These are phyloP conservation scores for Lactarius deliciosus DNA, from an alignment of 768 basidiomycete genomes.

Conservation along the genomic window DNA sequence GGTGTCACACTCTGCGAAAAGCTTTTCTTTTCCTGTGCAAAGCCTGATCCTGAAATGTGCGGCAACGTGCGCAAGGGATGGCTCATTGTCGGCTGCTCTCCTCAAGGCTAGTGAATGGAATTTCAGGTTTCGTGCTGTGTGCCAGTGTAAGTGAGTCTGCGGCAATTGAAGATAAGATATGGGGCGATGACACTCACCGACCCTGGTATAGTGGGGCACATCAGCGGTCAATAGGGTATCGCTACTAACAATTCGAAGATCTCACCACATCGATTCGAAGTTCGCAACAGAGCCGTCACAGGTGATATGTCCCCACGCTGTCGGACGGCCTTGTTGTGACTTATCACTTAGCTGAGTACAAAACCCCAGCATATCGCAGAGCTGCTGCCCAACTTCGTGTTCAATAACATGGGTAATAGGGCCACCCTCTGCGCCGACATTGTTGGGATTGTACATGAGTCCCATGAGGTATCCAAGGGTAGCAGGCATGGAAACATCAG, in stretches of 20 bases:
- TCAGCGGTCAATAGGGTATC: not conserved
- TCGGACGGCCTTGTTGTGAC: slow-evolving; percentile 11
- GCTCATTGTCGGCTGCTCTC: slow-evolving; percentile 28
- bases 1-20: slow-evolving; percentile 35
- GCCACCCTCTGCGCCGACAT: slow-evolving; percentile 43
- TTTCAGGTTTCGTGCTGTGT: slow-evolving; percentile 48
- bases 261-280: slow-evolving; percentile 48
- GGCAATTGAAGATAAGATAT: not conserved
- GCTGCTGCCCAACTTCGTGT: slow-evolving; percentile 40
- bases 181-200: slow-evolving; percentile 13
- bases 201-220: slow-evolving; percentile 14
- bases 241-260: not conserved
- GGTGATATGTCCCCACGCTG: slow-evolving; percentile 46
- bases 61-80: slow-evolving; percentile 37
- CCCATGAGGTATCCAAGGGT: slow-evolving; percentile 33
- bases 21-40: slow-evolving; percentile 32
- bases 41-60: slow-evolving; percentile 36
- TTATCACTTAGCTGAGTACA: slow-evolving; percentile 20
- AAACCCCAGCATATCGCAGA: slow-evolving; percentile 45
- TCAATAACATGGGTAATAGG: slow-evolving; percentile 44
- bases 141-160: not conserved
- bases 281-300: slow-evolving; percentile 48
- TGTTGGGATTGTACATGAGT: slow-evolving; percentile 44
- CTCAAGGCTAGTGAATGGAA: slow-evolving; percentile 45
- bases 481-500: slow-evolving; percentile 37